Percentiles rank a stretch among this genome's conserved stretches.
Conservation (phyloP, 1,284 basidiomycete species). For the Tilletia walkeri region DNA sequence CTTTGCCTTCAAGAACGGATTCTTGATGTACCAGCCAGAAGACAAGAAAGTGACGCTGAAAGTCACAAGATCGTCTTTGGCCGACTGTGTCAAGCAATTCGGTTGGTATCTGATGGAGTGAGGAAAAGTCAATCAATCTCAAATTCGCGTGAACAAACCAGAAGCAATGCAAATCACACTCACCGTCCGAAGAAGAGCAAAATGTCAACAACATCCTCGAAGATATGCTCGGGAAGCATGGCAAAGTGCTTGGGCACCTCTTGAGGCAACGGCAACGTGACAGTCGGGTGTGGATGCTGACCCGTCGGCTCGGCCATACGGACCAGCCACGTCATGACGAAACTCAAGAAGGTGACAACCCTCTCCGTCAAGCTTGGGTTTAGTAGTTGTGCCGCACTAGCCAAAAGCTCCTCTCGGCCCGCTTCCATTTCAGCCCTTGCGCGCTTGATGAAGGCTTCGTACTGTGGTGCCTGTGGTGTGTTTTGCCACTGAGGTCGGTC, state of each 20-base stretch:
- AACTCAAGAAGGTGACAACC: slow-evolving; percentile 78
- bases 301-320: slow-evolving; percentile 83
- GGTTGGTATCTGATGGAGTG: slow-evolving; percentile 64
- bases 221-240: slow-evolving; percentile 87
- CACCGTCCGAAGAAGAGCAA: slow-evolving; percentile 75
- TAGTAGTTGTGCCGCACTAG: slow-evolving; percentile 79
- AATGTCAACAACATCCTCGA: slow-evolving; percentile 90
- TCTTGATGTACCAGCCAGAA: slow-evolving; percentile 96
- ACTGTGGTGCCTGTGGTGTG: slow-evolving; percentile 41
- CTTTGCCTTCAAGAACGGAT: slow-evolving; percentile 97
- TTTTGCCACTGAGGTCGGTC: slow-evolving; percentile 40
- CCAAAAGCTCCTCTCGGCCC: slow-evolving; percentile 61
- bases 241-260: slow-evolving; percentile 82
- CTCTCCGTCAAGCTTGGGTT: slow-evolving; percentile 75
- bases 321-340: slow-evolving; percentile 91
- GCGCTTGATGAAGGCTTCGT: slow-evolving; percentile 54
- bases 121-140: neutral
- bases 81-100: slow-evolving; percentile 73
- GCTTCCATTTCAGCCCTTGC: slow-evolving; percentile 54
- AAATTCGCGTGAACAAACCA: neutral
- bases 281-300: slow-evolving; percentile 65
- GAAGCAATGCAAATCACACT: slow-evolving; percentile 14
- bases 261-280: slow-evolving; percentile 66
- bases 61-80: slow-evolving; percentile 76
- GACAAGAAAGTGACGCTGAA: slow-evolving; percentile 90